phyloP scores from a whole-genome alignment of 805 yeast genomes.

The Metschnikowia proteae region DNA sequence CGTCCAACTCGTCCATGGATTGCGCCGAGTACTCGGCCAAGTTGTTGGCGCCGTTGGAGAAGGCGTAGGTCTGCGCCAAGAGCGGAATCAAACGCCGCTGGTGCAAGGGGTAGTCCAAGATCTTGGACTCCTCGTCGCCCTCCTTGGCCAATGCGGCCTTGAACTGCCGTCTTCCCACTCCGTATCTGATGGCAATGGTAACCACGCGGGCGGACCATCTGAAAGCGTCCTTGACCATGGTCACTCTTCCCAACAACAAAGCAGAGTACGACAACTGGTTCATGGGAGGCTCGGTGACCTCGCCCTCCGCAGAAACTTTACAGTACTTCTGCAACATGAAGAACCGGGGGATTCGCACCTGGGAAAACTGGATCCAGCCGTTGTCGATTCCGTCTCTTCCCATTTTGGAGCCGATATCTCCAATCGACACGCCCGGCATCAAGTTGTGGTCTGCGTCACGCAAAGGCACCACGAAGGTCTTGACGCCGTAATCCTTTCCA shows the following conservation, averaged over 20 bases:
- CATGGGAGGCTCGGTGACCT: conserved; percentile 73
- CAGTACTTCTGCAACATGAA: conserved; percentile 81
- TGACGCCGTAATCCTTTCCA: conserved; percentile 87
- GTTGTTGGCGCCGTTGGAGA: conserved; percentile 66
- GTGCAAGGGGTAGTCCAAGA: conserved; percentile 84
- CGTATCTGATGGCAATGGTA: conserved; percentile 85
- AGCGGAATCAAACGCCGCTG: conserved; percentile 86
- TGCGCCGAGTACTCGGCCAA: conserved; percentile 49
- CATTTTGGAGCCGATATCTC: conserved; percentile 94
- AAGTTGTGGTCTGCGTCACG: conserved; percentile 72
- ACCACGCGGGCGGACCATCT: conserved; percentile 74
- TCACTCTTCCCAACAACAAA: conserved; percentile 80
- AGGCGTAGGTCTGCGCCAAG: conserved; percentile 72
- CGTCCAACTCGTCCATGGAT: conserved; percentile 53
- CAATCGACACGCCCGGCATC: conserved; percentile 75
- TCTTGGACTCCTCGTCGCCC: conserved; percentile 56
- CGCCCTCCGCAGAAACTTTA: conserved; percentile 63
- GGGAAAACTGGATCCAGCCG: conserved; percentile 92
- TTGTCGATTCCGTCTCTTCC: conserved; percentile 95
- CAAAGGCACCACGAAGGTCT: conserved; percentile 86
- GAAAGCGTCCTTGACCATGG: conserved; percentile 83
- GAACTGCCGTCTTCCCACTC: conserved; percentile 87
- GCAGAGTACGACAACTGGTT: conserved; percentile 90
- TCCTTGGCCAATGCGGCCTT: conserved; percentile 34
- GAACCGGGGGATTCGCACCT: conserved; percentile 79